A percentile compares a stretch with the other conserved stretches of the same genome.
Evolutionary conservation across 768 basidiomycete species (phyloP).

Genomic region (Cubamyces sp.): DNA sequence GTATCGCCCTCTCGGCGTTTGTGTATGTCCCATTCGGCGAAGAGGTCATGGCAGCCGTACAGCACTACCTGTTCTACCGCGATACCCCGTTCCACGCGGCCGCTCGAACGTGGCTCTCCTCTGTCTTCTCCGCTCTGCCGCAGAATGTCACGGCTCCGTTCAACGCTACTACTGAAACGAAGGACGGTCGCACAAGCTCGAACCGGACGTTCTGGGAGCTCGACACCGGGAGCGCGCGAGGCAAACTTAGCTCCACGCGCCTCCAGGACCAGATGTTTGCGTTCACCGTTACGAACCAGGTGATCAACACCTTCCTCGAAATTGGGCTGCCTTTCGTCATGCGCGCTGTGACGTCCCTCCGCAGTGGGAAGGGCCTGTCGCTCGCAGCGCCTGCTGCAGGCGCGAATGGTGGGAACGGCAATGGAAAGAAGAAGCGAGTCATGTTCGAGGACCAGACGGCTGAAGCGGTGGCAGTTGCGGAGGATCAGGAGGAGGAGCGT

Average conservation of each 20-base stretch:
- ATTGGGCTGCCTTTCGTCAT: conserved; percentile 80
- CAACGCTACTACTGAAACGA: conserved; percentile 35
- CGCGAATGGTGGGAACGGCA: conserved; percentile 22
- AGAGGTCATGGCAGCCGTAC: conserved; percentile 67
- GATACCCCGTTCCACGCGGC: conserved; percentile 15
- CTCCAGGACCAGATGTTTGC: conserved; percentile 94
- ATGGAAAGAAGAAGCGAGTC: conserved; percentile 64
- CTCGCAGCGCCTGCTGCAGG: conserved; percentile 25
- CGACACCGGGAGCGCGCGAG: conserved; percentile 51
- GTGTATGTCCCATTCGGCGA: conserved; percentile 95
- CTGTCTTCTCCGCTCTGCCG: conserved; percentile 25
- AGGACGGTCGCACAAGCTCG: conserved; percentile 29
- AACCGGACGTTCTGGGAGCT: conserved; percentile 52
- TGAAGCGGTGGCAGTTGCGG: conserved; percentile 19
- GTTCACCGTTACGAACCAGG: conserved; percentile 88
- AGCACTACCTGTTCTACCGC: conserved; percentile 32
- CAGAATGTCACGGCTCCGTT: conserved; percentile 31
- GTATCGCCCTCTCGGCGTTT: conserved; percentile 91
- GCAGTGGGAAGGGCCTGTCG: conserved; percentile 45
- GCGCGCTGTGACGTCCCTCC: conserved; percentile 57
- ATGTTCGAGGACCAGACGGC: conserved; percentile 69
- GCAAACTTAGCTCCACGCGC: conserved; percentile 67
- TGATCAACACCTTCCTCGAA: conserved; percentile 75
- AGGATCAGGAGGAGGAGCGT: conserved; percentile 62
- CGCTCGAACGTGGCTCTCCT: conserved; percentile 24